These are phyloP conservation scores for Cryptosporidium felis DNA, from an alignment of 169 alveolate genomes.

Conservation along the genomic window DNA sequence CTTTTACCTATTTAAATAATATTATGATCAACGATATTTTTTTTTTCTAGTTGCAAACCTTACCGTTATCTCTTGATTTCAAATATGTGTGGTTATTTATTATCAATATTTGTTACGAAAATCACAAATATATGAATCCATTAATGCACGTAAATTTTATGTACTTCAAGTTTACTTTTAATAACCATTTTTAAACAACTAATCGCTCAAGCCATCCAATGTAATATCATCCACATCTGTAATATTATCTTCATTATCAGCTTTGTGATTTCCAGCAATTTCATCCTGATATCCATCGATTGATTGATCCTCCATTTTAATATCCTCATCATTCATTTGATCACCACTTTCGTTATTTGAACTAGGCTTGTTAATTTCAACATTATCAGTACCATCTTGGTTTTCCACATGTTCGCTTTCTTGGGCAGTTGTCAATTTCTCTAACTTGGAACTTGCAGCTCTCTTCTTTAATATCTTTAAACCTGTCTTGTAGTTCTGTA, in stretches of 20 bases:
- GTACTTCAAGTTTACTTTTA: too few relatives aligned
- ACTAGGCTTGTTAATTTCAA: not conserved
- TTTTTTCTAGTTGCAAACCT: not conserved
- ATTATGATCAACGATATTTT: too few relatives aligned
- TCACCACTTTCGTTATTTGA: not conserved
- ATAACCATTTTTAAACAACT: too few relatives aligned
- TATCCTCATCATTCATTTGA: not conserved
- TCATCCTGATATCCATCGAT: not conserved
- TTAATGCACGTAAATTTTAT: too few relatives aligned
- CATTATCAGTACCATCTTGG: not conserved
- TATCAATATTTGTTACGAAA: not conserved
- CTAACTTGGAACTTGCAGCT: not conserved
- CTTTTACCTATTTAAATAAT: too few relatives aligned
- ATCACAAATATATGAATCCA: too few relatives aligned
- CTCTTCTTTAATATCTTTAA: constrained; percentile 30
- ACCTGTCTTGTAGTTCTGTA: constrained; percentile 9
- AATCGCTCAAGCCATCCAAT: not conserved
- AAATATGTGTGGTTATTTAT: not conserved
- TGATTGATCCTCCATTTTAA: not conserved
- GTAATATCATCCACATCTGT: not conserved
- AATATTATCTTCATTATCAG: not conserved
- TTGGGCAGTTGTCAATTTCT: too few relatives aligned
- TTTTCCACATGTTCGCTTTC: not conserved
- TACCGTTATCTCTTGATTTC: not conserved
- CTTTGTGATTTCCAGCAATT: not conserved